Base-by-base conservation (phyloP, 352 stramenopile genomes). In the Phytopythium mirpurense region DNA sequence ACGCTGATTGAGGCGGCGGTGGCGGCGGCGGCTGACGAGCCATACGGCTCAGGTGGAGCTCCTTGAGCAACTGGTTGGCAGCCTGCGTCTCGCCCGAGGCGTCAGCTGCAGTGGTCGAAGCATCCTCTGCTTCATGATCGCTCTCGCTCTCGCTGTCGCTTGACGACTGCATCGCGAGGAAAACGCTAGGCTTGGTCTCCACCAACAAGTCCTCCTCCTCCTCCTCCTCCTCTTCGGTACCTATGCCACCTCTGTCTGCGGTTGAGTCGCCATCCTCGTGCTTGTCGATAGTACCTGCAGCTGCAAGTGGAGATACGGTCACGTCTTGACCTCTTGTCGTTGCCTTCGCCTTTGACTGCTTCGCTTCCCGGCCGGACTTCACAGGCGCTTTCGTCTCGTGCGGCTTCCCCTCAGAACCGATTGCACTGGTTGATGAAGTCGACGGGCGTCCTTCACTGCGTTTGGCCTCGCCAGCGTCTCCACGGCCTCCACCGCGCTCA, bases 21-120 rank as follows among this genome's bases (percentile, higher is more conserved):
- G 65, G 38, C 12, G 62, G 51, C 5, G 56, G 52, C 42, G 65
- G 59, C 49, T 84, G 68, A 2, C 78, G 70, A 32, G 73, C 71
- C 6, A 90, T 31, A n/a, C 77, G 75, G 48, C 63, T 84, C 32
- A 80, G 43, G 48, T 89, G 77, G 11, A 93, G 59, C 14, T 89
- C 70, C 35, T 83, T 80, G 27, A 93, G 62, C 36, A 88, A 46
- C 8, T 61, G 58, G 34, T 75, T 82, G 0, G 70, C 66, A 44
- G 56, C 42, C 27, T 62, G 56, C 2, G 74, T 47, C 43, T 69
- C 64, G 12, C 27, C 31, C 3, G 56, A 51, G 32, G 51, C 48
- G 21, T 57, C 27, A n/a, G n/a, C n/a, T n/a, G n/a, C n/a, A n/a
- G n/a, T n/a, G n/a, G n/a, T n/a, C n/a, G n/a, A n/a, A n/a, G n/a